These are phyloP conservation scores for Amanita jacksonii DNA, from an alignment of 768 basidiomycete genomes.

Conservation along the genomic window DNA sequence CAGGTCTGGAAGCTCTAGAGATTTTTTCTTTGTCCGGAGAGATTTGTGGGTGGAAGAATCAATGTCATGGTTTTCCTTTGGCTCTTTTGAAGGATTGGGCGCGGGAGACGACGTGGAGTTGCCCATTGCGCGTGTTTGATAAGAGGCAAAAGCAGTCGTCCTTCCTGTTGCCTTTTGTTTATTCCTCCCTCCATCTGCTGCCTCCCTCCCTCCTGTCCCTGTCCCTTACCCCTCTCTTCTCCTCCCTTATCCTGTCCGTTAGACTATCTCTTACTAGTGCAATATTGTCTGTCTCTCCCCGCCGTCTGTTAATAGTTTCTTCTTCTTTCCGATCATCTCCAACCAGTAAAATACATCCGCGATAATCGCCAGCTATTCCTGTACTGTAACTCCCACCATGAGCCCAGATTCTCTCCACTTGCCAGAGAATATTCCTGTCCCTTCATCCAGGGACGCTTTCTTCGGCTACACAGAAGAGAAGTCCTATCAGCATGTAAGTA, in stretches of 20 bases:
- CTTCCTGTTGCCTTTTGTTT: slow-evolving; percentile 6
- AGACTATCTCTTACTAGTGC: no score
- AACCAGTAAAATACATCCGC: no score
- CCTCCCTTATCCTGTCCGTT: no score
- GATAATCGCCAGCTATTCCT: no score
- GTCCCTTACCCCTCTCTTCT: no score
- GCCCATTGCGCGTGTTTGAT: slow-evolving; percentile 12
- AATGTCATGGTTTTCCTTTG: slow-evolving; percentile 15
- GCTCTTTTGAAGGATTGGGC: slow-evolving; percentile 5
- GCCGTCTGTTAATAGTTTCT: no score
- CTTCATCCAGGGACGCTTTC: slow-evolving; percentile 50
- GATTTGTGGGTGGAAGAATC: slow-evolving; percentile 40
- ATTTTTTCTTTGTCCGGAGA: slow-evolving; percentile 58
- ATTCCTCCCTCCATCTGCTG: no score
- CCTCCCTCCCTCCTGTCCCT: no score
- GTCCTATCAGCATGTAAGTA: slow-evolving; percentile 58
- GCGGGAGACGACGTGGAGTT: slow-evolving; percentile 14
- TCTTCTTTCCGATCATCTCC: no score
- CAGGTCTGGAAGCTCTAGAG: slow-evolving; percentile 71
- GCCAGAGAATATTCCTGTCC: background rate
- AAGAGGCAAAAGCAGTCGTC: background rate
- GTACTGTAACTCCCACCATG: no score
- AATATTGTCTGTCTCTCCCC: no score
- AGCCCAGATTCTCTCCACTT: no score
- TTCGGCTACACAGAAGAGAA: slow-evolving; percentile 79